Conservation (phyloP, 495 filamentous ascomycete genomes). For the Neurospora intermedia region DNA sequence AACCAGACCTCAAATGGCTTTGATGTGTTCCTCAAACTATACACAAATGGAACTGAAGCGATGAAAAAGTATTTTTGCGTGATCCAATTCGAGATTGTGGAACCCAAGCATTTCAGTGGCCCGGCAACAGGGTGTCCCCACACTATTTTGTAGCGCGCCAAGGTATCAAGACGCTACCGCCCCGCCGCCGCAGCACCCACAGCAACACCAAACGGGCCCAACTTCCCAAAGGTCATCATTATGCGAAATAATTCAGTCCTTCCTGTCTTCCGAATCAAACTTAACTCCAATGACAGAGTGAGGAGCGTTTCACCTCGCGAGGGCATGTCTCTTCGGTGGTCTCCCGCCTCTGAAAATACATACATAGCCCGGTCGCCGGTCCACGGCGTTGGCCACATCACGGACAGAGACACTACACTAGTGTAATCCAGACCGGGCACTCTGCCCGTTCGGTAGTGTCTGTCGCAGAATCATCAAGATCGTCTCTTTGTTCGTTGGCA, state of each 20-base stretch:
- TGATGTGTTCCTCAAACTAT: neutral
- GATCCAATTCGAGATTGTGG: neutral
- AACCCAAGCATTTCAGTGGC: neutral
- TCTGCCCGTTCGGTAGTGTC: neutral
- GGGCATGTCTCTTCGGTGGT: neutral
- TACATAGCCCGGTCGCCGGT: neutral
- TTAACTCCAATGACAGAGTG: neutral
- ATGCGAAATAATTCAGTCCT: neutral
- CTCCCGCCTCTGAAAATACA: neutral
- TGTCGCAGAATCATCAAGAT: neutral
- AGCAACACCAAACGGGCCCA: neutral
- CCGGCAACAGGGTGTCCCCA: neutral
- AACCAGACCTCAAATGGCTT: neutral
- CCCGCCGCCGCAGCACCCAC: neutral
- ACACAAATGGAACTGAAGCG: too few species aligned
- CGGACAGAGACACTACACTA: neutral
- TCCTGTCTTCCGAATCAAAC: neutral
- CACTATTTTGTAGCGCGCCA: neutral
- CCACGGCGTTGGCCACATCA: neutral
- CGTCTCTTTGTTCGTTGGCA: neutral
- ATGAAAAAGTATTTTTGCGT: too few species aligned
- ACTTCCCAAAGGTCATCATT: neutral
- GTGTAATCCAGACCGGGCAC: neutral
- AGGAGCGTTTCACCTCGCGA: neutral
- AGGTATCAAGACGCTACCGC: neutral